Evolutionary conservation across 495 filamentous ascomycete species (phyloP).

Genomic region (Apiosordaria backusii): DNA sequence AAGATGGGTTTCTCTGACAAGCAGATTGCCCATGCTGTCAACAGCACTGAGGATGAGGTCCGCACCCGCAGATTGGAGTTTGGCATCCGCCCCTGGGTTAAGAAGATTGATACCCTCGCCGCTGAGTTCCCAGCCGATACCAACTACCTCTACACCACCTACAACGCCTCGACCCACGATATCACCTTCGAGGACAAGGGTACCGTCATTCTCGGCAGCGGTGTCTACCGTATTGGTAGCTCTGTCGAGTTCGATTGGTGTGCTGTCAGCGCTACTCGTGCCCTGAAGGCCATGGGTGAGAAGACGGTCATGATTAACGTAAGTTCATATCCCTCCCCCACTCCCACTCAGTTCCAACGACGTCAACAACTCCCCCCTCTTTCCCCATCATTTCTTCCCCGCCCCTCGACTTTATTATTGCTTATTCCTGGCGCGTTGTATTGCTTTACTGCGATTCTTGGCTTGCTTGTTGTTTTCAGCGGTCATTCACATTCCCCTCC

Average conservation of each 20-base stretch:
- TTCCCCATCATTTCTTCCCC: conserved; percentile 12
- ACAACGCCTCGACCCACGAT: conserved; percentile 94
- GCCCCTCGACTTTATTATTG: no score
- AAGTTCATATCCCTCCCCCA: conserved; percentile 19
- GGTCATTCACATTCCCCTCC: no score
- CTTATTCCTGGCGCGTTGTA: no score
- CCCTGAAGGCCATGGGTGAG: conserved; percentile 83
- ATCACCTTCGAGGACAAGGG: conserved; percentile 94
- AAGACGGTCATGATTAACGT: conserved; percentile 98
- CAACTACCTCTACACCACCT: conserved; percentile 97
- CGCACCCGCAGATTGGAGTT: conserved; percentile 80
- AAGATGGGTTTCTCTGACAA: conserved; percentile 96
- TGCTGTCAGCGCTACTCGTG: conserved; percentile 87
- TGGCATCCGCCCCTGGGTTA: conserved; percentile 84
- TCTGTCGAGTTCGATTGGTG: conserved; percentile 99
- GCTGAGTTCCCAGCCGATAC: conserved; percentile 97
- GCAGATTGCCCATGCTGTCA: conserved; percentile 86
- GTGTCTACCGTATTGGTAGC: conserved; percentile 94
- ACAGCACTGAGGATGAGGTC: conserved; percentile 82
- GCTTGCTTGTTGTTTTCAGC: no score
- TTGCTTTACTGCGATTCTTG: no score
- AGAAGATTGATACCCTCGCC: conserved; percentile 96
- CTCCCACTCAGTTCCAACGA: no score
- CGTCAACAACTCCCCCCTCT: conserved; percentile 17
- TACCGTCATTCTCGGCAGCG: conserved; percentile 82